phyloP scores from a whole-genome alignment of 2,329 filamentous ascomycete species.

The Pseudogymnoascus sp. region DNA sequence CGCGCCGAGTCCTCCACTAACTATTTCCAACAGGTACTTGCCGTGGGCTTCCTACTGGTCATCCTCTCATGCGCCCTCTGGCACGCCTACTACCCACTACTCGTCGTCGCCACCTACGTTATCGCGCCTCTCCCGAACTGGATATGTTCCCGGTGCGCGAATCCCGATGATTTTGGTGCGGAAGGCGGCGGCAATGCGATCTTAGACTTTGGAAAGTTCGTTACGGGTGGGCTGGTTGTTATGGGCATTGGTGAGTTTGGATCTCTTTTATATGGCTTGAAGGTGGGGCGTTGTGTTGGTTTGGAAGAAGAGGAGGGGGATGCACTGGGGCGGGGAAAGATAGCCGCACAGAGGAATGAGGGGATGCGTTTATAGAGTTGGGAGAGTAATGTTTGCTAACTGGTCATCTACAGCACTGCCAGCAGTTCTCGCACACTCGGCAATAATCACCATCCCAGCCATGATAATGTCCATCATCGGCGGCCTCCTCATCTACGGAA shows the following conservation, averaged over 20 bases:
- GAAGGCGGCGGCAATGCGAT: slow-evolving; percentile 71
- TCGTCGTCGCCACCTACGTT: slow-evolving; percentile 93
- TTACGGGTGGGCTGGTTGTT: slow-evolving; percentile 89
- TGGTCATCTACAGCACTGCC: slow-evolving; percentile 59
- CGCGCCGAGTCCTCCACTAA: slow-evolving; percentile 9
- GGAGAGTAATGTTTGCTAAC: background rate
- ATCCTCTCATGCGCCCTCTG: slow-evolving; percentile 96
- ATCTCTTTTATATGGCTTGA: background rate
- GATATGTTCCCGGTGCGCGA: slow-evolving; percentile 81
- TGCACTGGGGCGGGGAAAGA: background rate
- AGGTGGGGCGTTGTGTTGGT: background rate
- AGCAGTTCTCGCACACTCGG: slow-evolving; percentile 76
- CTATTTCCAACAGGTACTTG: slow-evolving; percentile 58
- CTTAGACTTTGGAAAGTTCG: slow-evolving; percentile 88
- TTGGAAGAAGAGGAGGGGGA: background rate
- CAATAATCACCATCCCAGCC: slow-evolving; percentile 71
- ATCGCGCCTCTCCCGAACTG: slow-evolving; percentile 93
- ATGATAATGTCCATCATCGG: slow-evolving; percentile 95
- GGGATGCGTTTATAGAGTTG: background rate
- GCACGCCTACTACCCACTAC: slow-evolving; percentile 86
- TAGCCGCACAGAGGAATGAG: background rate
- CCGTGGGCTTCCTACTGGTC: slow-evolving; percentile 96
- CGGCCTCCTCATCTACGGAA: slow-evolving; percentile 90
- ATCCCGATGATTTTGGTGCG: slow-evolving; percentile 90
- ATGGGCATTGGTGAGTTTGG: slow-evolving; percentile 84